Percentiles rank a stretch among this genome's conserved stretches.
Conservation (phyloP, 192 early-diverging fungal species). For the Diversispora eburnea region DNA sequence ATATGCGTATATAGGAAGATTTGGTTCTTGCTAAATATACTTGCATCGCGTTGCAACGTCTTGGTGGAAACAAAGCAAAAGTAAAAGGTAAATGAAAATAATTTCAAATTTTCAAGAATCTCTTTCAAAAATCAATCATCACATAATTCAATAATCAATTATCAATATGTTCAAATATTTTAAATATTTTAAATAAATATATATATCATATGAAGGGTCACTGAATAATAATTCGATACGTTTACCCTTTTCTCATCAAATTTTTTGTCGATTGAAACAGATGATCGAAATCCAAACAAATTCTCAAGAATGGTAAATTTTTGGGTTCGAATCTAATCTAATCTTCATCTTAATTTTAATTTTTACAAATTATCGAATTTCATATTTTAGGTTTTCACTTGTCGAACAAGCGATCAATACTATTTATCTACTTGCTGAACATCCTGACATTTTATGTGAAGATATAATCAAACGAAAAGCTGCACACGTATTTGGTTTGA, state of each 20-base stretch:
- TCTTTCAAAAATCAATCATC: no score
- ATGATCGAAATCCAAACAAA: slow-evolving; percentile 46
- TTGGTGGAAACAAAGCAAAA: slow-evolving; percentile 56
- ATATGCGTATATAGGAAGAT: slow-evolving; percentile 56
- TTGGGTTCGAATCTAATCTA: not conserved
- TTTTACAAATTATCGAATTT: not conserved
- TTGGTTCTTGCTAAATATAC: slow-evolving; percentile 82
- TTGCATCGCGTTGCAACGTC: slow-evolving; percentile 88
- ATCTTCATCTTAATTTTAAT: slow-evolving; percentile 14
- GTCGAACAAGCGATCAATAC: slow-evolving; percentile 94
- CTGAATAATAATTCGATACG: slow-evolving; percentile 34
- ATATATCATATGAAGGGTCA: not conserved
- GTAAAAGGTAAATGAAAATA: slow-evolving; percentile 52
- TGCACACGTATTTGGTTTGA: slow-evolving; percentile 56
- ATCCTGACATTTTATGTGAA: slow-evolving; percentile 79
- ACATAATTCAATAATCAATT: no score
- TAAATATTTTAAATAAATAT: not conserved
- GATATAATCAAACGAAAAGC: slow-evolving; percentile 73
- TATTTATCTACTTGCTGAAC: slow-evolving; percentile 84
- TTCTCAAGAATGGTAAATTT: slow-evolving; percentile 51
- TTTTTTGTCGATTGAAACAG: slow-evolving; percentile 47
- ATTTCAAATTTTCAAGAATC: no score
- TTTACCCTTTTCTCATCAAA: slow-evolving; percentile 54
- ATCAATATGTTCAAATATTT: not conserved
- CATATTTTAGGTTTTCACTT: slow-evolving; percentile 74